Conservation (phyloP, 768 basidiomycete genomes). For the Piloderma croceum region DNA sequence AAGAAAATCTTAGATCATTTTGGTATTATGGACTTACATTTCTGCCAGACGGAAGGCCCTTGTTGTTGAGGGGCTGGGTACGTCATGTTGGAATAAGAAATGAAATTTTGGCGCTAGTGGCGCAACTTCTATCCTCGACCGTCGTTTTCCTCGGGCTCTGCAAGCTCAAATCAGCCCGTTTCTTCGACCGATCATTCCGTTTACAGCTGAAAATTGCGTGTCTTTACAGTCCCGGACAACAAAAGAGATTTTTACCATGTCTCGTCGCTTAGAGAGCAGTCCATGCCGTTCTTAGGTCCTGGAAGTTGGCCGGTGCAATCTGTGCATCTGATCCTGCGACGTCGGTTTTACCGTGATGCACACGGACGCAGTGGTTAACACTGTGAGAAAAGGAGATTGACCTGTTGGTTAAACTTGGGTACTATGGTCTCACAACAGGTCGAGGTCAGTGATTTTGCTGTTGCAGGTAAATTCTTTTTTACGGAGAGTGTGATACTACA, state of each 20-base stretch:
- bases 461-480: neutral
- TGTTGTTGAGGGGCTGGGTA: slow-evolving; percentile 33
- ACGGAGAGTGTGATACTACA: too few relatives aligned
- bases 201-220: slow-evolving; percentile 5
- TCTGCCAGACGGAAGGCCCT: slow-evolving; percentile 70
- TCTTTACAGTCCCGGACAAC: slow-evolving; percentile 65
- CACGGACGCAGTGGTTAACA: slow-evolving; percentile 75
- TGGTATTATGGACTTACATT: slow-evolving; percentile 43
- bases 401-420: slow-evolving; percentile 57
- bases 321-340: too few relatives aligned
- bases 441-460: slow-evolving; percentile 53
- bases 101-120: too few relatives aligned
- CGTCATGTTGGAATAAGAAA: too few relatives aligned
- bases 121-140: too few relatives aligned
- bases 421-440: slow-evolving; percentile 71
- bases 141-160: slow-evolving; percentile 71
- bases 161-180: slow-evolving; percentile 83
- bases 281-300: too few relatives aligned
- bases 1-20: slow-evolving; percentile 7
- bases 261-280: slow-evolving; percentile 66
- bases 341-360: slow-evolving; percentile 66
- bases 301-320: too few relatives aligned
- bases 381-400: slow-evolving; percentile 82
- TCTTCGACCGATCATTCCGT: neutral
- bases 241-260: slow-evolving; percentile 81